phyloP scores from a whole-genome alignment of 805 yeast genomes.

The Wickerhamomyces bisporus region DNA sequence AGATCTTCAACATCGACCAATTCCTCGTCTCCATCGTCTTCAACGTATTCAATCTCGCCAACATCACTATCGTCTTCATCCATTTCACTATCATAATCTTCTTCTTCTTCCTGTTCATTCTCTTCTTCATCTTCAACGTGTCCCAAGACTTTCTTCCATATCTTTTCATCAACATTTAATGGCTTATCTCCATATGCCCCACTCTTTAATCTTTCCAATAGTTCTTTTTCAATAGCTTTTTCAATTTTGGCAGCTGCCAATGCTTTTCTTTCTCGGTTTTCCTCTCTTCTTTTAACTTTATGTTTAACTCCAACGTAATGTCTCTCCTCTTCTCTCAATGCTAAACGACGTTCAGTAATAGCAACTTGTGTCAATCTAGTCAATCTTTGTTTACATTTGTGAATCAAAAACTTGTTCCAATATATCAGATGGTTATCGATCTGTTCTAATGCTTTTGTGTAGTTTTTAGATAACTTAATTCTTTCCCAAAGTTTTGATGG shows the following conservation, averaged over 20 bases:
- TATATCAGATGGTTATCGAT: slow-evolving; percentile 81
- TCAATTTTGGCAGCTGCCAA: slow-evolving; percentile 95
- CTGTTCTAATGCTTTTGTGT: slow-evolving; percentile 81
- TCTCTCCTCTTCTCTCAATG: slow-evolving; percentile 86
- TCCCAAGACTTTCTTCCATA: slow-evolving; percentile 92
- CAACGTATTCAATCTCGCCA: slow-evolving; percentile 84
- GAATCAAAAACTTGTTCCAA: slow-evolving; percentile 89
- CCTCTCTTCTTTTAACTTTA: slow-evolving; percentile 92
- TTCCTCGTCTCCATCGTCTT: slow-evolving; percentile 84
- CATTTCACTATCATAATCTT: slow-evolving; percentile 43
- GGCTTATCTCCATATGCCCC: slow-evolving; percentile 99
- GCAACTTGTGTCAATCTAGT: slow-evolving; percentile 95
- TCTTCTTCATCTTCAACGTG: slow-evolving; percentile 69
- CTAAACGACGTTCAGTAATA: slow-evolving; percentile 89
- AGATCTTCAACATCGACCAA: slow-evolving; percentile 92
- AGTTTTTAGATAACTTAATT: slow-evolving; percentile 83
- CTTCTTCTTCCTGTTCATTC: slow-evolving; percentile 44
- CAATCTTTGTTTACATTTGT: slow-evolving; percentile 93
- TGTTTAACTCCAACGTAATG: slow-evolving; percentile 89
- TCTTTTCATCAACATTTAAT: slow-evolving; percentile 88
- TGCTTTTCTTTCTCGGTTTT: slow-evolving; percentile 93
- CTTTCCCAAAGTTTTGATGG: slow-evolving; percentile 96
- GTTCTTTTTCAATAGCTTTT: slow-evolving; percentile 92
- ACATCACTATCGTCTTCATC: slow-evolving; percentile 51
- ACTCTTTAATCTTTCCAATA: slow-evolving; percentile 88